These are phyloP conservation scores for Juglanconis oblonga DNA, from an alignment of 2,329 filamentous ascomycete genomes.

Conservation along the genomic window DNA sequence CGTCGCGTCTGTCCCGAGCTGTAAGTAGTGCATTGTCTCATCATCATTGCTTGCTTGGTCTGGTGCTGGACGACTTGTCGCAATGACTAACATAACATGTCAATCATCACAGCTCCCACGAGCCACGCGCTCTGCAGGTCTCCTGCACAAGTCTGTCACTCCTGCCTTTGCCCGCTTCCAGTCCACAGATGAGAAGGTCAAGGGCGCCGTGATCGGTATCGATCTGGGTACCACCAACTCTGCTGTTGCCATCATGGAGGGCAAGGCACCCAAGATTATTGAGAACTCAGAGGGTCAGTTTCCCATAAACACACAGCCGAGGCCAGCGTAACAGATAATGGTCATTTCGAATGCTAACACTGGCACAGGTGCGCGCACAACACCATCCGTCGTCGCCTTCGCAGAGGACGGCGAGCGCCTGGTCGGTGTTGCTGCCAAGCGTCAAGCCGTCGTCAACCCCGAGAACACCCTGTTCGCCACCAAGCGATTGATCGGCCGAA, in stretches of 20 bases:
- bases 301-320: background rate
- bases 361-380: slow-evolving; percentile 73
- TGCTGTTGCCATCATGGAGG: slow-evolving; percentile 96
- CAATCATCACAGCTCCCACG: slow-evolving; percentile 65
- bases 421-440: slow-evolving; percentile 96
- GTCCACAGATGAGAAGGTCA: slow-evolving; percentile 81
- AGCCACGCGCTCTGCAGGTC: slow-evolving; percentile 66
- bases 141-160: slow-evolving; percentile 67
- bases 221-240: slow-evolving; percentile 98
- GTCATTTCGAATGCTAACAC: slow-evolving; percentile 15
- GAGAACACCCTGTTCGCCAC: slow-evolving; percentile 98
- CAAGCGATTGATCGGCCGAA: slow-evolving; percentile 97
- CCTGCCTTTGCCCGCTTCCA: slow-evolving; percentile 77
- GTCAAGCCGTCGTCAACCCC: slow-evolving; percentile 96
- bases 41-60: background rate
- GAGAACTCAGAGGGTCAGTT: slow-evolving; percentile 88
- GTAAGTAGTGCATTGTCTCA: slow-evolving; percentile 50
- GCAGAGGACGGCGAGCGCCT: slow-evolving; percentile 93
- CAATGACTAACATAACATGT: slow-evolving; percentile 19
- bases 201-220: slow-evolving; percentile 96
- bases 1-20: slow-evolving; percentile 70
- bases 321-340: too few relatives aligned
- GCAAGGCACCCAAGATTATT: slow-evolving; percentile 91
- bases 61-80: background rate
- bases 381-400: slow-evolving; percentile 92